Base-by-base conservation (phyloP, 2,329 filamentous ascomycete species). In the Beauveria rudraprayagi region DNA sequence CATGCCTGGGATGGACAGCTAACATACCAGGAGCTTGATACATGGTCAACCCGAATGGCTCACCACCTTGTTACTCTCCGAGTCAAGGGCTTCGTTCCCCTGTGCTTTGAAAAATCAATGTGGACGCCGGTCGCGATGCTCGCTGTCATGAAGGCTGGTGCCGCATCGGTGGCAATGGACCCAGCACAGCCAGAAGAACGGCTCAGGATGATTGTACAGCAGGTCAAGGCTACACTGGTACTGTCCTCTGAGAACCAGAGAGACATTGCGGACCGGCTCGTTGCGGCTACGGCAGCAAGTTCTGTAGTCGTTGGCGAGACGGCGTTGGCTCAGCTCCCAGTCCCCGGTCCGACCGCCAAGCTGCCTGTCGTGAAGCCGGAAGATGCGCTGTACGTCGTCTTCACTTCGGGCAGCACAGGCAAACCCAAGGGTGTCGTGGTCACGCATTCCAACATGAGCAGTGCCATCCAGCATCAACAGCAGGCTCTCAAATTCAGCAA, bases 371-470 rank as follows among this genome's bases (percentile, higher is more conserved):
- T 44, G 16, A 52, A 41, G 24, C 34, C 28, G 8, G 46, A 59
- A 7, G 14, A 63, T 19, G 22, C 62, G 19, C 54, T 65, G 1
- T 70, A 69, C 40, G 44, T 67, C 3, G 40, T 67, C 10, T 69
- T 68, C 40, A 58, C 56, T 5, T 58, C 56, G n/a, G 56, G 56
- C 30, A 58, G 56, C 46, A 58, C 56, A 9, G 56, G 66, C 2
- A 63, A 64, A 7, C 64, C 69, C 6, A 70, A 70, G 41, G 69
- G 69, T n/a, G 66, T 65, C 2, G 58, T 67, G 3, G 61, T 66
- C 44, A 62, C 58, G 17, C 68, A 67, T 19, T 16, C 56, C 5
- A 60, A 65, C 50, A 64, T 65, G 19, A 60, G 60, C 44, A 65
- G 53, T 43, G 61, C 66, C 19, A 61, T 64, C 56, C 47, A 37